Evolutionary conservation across 768 basidiomycete genomes (phyloP).

Genomic region (Tulasnella sp.): DNA sequence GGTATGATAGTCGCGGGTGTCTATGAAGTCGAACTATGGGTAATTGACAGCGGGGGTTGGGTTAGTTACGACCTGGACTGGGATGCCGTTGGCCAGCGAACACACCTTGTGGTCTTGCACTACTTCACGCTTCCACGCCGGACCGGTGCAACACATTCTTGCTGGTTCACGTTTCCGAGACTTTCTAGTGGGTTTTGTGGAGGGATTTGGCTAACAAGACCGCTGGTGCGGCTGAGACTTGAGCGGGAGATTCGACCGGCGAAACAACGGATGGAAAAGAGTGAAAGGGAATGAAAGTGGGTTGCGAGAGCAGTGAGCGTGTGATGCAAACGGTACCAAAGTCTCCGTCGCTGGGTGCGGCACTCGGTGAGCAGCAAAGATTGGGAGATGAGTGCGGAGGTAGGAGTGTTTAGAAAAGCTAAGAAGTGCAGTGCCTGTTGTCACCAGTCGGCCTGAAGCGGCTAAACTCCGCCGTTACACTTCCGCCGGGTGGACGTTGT

Average conservation of each 20-base stretch:
- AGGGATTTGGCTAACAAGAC: background rate
- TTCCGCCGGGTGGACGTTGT: background rate
- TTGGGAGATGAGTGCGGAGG: background rate
- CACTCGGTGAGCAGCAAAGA: background rate
- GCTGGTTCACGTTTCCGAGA: background rate
- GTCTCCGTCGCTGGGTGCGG: background rate
- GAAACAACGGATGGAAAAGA: background rate
- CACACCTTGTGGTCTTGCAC: conserved; percentile 96
- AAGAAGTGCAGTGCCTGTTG: background rate
- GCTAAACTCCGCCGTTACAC: background rate
- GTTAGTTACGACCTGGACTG: background rate
- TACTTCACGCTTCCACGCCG: conserved; percentile 94
- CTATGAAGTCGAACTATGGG: conserved; percentile 92
- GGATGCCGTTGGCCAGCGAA: conserved; percentile 11
- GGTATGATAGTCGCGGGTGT: conserved; percentile 84
- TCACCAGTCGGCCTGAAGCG: background rate
- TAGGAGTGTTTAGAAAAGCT: background rate
- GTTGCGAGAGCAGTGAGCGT: background rate
- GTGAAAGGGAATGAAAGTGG: background rate
- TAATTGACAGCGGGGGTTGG: background rate
- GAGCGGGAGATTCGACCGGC: background rate
- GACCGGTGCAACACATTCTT: conserved; percentile 60
- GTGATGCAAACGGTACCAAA: background rate
- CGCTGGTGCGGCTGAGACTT: background rate
- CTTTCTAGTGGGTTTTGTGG: background rate